Evolutionary conservation across 495 filamentous ascomycete genomes (phyloP), one percentile per base, ranked within the genome.

Genomic region (Hypoxylon trugodes): DNA sequence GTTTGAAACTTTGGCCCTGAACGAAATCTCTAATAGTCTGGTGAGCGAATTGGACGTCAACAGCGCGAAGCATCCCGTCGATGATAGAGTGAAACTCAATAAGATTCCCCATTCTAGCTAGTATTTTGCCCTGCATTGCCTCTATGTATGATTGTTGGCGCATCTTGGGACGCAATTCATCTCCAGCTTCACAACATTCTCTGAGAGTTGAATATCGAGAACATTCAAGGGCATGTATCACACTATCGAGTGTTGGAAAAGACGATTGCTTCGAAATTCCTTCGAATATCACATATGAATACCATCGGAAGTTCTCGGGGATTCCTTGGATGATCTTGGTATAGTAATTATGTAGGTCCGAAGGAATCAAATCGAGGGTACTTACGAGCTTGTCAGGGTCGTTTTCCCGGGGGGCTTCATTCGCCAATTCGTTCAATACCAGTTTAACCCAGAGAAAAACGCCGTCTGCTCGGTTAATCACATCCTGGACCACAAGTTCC

Each of bases 401-500:
- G 6, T 22, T 13, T 10, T 33, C 48, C 24, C 26, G 32, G 2
- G 12, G 6, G 2, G 50, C 59, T 16, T 54, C 50, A 15, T n/a
- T 10, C 37, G 16, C 15, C 4, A 66, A 41, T 7, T 61, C 48
- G 19, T 36, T 21, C 7, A 66, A 13, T 1, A 60, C 57, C 8
- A 66, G 41, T 24, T 48, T 61, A 30, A 58, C 63, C 63, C 63
- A 61, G 24, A 61, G 50, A n/a, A 66, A 66, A 8, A 66, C 56
- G 1, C 63, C 63, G 25, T 61, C 41, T 51, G 56, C 63, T 51
- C 50, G 41, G 26, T 32, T 6, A 15, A 62, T 48, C 1, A 62
- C 42, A 22, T 33, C 26, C 4, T 30, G 21, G 3, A 40, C 25
- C 4, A 62, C 21, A 13, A 15, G n/a, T 13, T 18, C 25, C 16